Base-by-base conservation (phyloP, 352 stramenopile species). In the Globisporangium okanoganense region DNA sequence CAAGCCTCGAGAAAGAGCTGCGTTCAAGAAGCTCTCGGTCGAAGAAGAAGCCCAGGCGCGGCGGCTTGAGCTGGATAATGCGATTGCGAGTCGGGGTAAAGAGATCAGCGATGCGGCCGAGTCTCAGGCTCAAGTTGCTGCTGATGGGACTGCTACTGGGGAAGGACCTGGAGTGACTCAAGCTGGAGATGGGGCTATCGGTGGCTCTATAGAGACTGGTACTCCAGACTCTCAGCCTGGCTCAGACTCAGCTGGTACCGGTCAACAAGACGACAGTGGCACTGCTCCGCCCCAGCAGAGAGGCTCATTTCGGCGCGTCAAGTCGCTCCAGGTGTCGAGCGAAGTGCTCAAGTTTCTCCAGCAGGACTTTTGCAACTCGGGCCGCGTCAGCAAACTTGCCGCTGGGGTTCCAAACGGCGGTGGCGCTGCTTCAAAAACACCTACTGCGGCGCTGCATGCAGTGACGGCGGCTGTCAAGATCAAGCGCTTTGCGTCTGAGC, bases 21-120 rank as follows among this genome's bases (percentile, higher is more conserved):
- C 76, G 31, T 90, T 90, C 67, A 91, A 91, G 48, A 93, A 93
- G 48, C 64, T 93, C 22, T 93, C 83, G n/a, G 81, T 87, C 0
- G 81, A 93, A 31, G 83, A 93, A 66, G 83, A 93, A 57, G 79
- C 79, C 0, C 58, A 86, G 48, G 83, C 78, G n/a, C 56, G 83
- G 16, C 77, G 76, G 27, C 22, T 54, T 10, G 83, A 93, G 57
- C 70, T 93, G 16, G 82, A 79, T 38, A 67, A 62, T 24, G 83
- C 83, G 24, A 91, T 93, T 20, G 83, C 83, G 0, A 73, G 80
- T 38, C 75, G 83, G 1, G 71, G 72, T 43, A 85, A 75, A 44
- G 81, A 81, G 35, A 81, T 88, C 6, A 68, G 44, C 12, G 64
- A 70, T 5, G 49, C 45, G 2, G 56, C 45, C 12, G 54, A 43